Conservation (phyloP, 345 rosid genomes). For the Aquilaria malaccensis region DNA sequence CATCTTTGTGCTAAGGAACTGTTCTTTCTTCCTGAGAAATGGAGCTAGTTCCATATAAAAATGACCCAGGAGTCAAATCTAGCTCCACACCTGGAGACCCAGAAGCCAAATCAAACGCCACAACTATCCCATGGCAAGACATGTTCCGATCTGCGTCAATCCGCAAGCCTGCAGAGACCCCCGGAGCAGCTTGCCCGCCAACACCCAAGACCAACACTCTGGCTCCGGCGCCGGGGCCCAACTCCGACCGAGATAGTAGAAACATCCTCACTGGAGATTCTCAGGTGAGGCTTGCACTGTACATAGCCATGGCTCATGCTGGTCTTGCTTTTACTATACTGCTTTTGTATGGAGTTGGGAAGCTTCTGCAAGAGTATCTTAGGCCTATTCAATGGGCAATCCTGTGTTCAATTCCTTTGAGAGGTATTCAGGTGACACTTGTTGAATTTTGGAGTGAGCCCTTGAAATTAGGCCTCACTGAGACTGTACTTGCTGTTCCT, state of each 20-base stretch:
- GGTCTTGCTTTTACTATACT: conserved; percentile 71
- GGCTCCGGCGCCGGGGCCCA: conserved; percentile 9
- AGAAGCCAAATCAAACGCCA: conserved; percentile 32
- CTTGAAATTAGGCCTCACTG: conserved; percentile 75
- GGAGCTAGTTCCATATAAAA: conserved; percentile 71
- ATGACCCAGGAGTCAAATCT: conserved; percentile 40
- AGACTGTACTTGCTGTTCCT: conserved; percentile 84
- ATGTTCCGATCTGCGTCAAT: conserved; percentile 90
- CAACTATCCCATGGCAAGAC: conserved; percentile 75
- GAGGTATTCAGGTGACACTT: conserved; percentile 85
- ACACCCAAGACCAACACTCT: conserved; percentile 19
- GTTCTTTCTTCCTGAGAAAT: conserved; percentile 19
- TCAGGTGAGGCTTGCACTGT: conserved; percentile 81
- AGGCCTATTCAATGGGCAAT: conserved; percentile 97
- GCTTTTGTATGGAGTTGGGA: conserved; percentile 57
- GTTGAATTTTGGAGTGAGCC: conserved; percentile 88
- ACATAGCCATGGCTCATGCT: conserved; percentile 97
- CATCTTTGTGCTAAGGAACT: neutral
- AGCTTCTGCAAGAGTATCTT: conserved; percentile 74
- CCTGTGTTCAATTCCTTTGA: conserved; percentile 80
- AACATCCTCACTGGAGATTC: conserved; percentile 50
- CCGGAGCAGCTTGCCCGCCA: conserved; percentile 18
- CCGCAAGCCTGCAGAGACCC: conserved; percentile 53
- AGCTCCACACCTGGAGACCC: conserved; percentile 26
- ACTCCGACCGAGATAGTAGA: conserved; percentile 19